Evolutionary conservation across 306 rosid species (phyloP).

Genomic region (Cercis canadensis): DNA sequence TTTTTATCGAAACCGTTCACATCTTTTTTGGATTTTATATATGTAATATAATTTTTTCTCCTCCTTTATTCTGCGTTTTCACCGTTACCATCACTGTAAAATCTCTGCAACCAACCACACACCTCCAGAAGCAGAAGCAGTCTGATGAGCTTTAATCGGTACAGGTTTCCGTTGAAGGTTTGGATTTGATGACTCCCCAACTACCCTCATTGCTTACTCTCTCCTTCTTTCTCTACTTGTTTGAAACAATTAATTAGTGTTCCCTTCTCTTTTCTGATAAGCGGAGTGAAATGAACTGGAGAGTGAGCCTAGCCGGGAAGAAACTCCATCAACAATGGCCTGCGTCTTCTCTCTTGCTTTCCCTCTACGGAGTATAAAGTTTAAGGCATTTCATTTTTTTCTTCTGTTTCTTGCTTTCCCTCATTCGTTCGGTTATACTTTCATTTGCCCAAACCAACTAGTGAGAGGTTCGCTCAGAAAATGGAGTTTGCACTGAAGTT

Average conservation of each 20-base stretch:
- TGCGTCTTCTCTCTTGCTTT: conserved; percentile 35
- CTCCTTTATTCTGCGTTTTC: neutral
- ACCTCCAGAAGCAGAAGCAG: neutral
- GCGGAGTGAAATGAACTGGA: conserved; percentile 24
- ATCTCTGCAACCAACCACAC: conserved; percentile 22
- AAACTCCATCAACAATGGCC: conserved; percentile 30
- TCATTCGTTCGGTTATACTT: neutral
- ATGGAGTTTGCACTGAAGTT: conserved; percentile 9
- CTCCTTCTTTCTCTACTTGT: conserved; percentile 26
- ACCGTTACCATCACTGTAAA: neutral
- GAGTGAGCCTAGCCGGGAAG: conserved; percentile 4
- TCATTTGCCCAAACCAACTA: neutral
- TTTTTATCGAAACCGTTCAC: neutral
- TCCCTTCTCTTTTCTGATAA: conserved; percentile 31
- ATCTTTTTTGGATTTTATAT: too few relatives aligned
- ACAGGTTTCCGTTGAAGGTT: conserved; percentile 46
- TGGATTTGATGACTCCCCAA: conserved; percentile 44
- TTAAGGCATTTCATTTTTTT: conserved; percentile 1
- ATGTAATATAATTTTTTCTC: neutral
- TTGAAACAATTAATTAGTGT: conserved; percentile 31
- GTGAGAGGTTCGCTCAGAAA: neutral
- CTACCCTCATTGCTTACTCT: conserved; percentile 41
- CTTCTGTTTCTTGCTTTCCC: neutral
- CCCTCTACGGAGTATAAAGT: conserved; percentile 12
- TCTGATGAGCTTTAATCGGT: conserved; percentile 21